Conservation (phyloP, 768 basidiomycete species). For the Russula sp. region DNA sequence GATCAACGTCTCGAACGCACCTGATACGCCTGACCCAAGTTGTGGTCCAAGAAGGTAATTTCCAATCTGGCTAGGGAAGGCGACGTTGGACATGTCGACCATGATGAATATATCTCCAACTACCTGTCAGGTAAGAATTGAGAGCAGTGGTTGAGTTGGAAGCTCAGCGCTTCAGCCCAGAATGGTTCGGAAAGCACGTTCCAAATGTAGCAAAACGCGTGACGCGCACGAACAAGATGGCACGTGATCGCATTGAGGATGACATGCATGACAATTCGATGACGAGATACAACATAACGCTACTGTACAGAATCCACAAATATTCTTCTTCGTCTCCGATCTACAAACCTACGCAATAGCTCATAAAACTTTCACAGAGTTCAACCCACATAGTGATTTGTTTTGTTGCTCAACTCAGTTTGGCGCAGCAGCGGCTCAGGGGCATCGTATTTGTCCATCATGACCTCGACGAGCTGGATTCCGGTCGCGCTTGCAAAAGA, state of each 20-base stretch:
- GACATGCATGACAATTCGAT: too few relatives aligned
- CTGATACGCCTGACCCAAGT: slow-evolving; percentile 73
- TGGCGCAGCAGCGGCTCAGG: slow-evolving; percentile 59
- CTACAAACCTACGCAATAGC: background rate
- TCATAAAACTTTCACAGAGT: background rate
- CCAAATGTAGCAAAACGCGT: slow-evolving; percentile 2
- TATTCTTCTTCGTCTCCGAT: background rate
- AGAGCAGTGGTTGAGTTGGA: background rate
- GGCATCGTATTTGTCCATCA: slow-evolving; percentile 72
- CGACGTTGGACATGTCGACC: slow-evolving; percentile 16
- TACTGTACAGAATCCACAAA: background rate
- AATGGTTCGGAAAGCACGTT: slow-evolving; percentile 6
- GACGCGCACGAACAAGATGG: background rate
- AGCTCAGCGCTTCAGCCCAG: background rate
- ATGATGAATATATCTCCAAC: background rate
- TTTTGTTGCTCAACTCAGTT: slow-evolving; percentile 52
- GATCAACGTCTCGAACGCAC: slow-evolving; percentile 37
- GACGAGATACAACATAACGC: background rate
- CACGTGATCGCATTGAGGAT: slow-evolving; percentile 18
- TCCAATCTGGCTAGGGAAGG: slow-evolving; percentile 44
- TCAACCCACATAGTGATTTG: slow-evolving; percentile 43
- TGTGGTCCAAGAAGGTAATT: slow-evolving; percentile 60
- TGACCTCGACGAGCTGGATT: slow-evolving; percentile 78
- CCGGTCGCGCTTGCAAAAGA: slow-evolving; percentile 60
- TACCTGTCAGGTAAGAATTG: background rate